phyloP scores from a whole-genome alignment of 306 rosid species.

The Rubus idaeus region DNA sequence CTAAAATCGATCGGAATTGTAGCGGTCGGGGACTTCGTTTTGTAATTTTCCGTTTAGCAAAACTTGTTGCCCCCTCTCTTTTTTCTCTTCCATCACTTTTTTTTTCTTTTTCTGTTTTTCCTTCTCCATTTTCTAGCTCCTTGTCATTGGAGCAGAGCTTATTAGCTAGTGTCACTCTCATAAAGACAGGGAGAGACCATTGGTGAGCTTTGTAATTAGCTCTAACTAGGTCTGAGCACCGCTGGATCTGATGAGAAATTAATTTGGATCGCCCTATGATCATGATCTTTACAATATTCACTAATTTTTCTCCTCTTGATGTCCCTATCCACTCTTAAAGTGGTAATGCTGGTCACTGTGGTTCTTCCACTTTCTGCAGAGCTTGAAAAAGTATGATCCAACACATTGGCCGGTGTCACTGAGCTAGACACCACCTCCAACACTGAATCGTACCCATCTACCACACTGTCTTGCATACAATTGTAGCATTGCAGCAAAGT shows the following conservation, averaged over 20 bases:
- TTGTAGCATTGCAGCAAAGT: conserved; percentile 52
- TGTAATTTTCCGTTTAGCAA: not conserved
- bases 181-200: conserved; percentile 7
- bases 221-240: conserved; percentile 29
- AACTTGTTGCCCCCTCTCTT: not conserved
- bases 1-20: not conserved
- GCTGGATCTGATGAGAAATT: conserved; percentile 42
- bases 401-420: conserved; percentile 69
- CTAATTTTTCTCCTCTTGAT: conserved; percentile 53
- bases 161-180: conserved; percentile 25
- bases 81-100: not conserved
- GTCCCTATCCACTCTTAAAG: conserved; percentile 42
- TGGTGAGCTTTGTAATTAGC: conserved; percentile 17
- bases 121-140: not conserved
- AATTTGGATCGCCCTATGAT: conserved; percentile 37
- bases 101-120: not conserved
- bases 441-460: conserved; percentile 55
- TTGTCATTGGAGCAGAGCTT: not conserved
- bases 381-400: conserved; percentile 74
- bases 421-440: conserved; percentile 53
- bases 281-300: conserved; percentile 29
- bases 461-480: conserved; percentile 48
- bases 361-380: conserved; percentile 62
- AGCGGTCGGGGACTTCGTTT: not conserved
- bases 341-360: conserved; percentile 15